These are phyloP conservation scores for Filobasidium floriforme DNA, from an alignment of 768 basidiomycete genomes.

Conservation along the genomic window DNA sequence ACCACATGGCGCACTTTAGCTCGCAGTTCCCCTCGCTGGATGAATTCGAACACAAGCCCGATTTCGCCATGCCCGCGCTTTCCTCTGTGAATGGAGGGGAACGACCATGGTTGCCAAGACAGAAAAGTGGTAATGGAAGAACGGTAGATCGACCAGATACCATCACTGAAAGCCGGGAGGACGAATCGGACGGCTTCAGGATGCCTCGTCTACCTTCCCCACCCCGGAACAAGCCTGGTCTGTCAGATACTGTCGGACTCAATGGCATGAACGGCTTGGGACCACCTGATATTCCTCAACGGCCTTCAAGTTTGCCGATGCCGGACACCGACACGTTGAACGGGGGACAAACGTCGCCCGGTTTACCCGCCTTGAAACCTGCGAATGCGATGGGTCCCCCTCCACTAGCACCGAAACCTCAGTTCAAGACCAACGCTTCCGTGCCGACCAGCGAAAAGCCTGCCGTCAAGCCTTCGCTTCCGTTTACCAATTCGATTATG, in stretches of 20 bases:
- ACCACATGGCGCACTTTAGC: constrained; percentile 36
- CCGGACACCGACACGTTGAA: background rate
- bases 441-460: background rate
- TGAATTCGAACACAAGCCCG: constrained; percentile 35
- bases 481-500: constrained; percentile 56
- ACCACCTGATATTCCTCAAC: constrained; percentile 5
- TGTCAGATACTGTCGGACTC: background rate
- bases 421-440: background rate
- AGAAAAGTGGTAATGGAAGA: background rate
- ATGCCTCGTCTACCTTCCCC: constrained; percentile 3
- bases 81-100: background rate
- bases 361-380: constrained; percentile 23
- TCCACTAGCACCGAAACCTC: background rate
- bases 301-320: constrained; percentile 18
- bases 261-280: background rate
- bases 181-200: background rate
- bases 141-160: constrained; percentile 1
- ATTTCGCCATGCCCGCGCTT: constrained; percentile 8
- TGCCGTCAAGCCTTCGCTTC: constrained; percentile 48
- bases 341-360: constrained; percentile 24
- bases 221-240: background rate
- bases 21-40: constrained; percentile 39
- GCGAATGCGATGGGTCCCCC: background rate
- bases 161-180: constrained; percentile 20
- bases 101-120: background rate